Evolutionary conservation across 768 basidiomycete genomes (phyloP), one percentile per base, ranked within the genome.

Genomic region (Gyrodon lividus): DNA sequence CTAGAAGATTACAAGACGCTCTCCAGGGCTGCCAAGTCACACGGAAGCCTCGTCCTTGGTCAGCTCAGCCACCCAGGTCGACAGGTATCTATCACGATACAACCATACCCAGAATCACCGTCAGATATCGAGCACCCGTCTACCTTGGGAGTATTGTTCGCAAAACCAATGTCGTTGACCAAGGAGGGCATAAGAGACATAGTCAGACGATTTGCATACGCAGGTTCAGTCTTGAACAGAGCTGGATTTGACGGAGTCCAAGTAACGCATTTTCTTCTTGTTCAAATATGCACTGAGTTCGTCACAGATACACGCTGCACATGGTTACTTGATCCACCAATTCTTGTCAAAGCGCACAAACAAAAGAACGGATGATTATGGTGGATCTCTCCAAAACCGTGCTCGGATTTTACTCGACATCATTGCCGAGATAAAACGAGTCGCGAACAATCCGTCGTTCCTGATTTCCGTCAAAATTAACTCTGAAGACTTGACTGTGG

Each of bases 221-320:
- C 81, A 2, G 83, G 86, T 4, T 69, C 69, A 23, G 81, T 81
- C 10, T 71, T 84, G 9, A 59, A 72, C 41, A 57, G 60, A 19
- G 85, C 86, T 23, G 86, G 83, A 0, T 89, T 89, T 55, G 87
- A 89, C 53, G 88, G 86, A 13, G 71, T 81, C 5, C 81, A 84
- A 67, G 68, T 77, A 54, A 24, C 2, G 9, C 13, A 42, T 34
- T 23, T 17, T 12, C 5, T 10, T 14, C 22, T 20, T 23, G 8
- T 33, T 13, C 3, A 12, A 4, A 35, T 6, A 6, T 12, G 13
- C 0, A 3, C 37, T 54, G 1, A 55, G 3, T 37, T 9, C n/a
- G 14, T 19, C 12, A 1, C 14, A 77, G 72, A 60, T 80, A 40
- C 77, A 75, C 50, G 68, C 67, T 48, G 74, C 73, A 46, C 77